A percentile compares a stretch with the other conserved stretches of the same genome.
Evolutionary conservation across 306 rosid species (phyloP).

Genomic region (Cyamopsis tetragonoloba): DNA sequence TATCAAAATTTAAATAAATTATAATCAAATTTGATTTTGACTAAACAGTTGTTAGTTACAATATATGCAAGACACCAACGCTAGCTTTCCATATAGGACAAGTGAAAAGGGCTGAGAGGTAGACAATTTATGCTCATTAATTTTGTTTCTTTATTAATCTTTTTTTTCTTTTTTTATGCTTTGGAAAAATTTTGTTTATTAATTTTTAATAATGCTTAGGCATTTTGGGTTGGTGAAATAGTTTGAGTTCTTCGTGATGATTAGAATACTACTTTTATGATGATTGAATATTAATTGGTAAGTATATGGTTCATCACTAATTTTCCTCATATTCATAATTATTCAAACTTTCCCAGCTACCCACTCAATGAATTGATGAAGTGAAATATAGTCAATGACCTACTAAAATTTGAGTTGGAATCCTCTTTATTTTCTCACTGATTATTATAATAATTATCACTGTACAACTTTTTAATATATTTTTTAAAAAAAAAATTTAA

Average conservation of each 20-base stretch:
- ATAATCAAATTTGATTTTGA: background rate
- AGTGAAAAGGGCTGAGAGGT: background rate
- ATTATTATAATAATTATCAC: too few relatives aligned
- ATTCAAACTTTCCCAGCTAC: background rate
- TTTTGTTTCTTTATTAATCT: too few relatives aligned
- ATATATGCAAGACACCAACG: background rate
- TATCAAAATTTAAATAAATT: background rate
- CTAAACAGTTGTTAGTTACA: background rate
- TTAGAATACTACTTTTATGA: background rate
- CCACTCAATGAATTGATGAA: background rate
- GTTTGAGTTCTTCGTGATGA: conserved; percentile 11
- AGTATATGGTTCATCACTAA: background rate
- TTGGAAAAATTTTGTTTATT: background rate
- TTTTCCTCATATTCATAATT: too few relatives aligned
- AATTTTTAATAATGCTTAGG: background rate
- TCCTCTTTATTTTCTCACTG: too few relatives aligned
- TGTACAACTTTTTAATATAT: too few relatives aligned
- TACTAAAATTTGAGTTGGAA: too few relatives aligned
- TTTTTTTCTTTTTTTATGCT: too few relatives aligned
- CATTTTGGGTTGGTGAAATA: conserved; percentile 39
- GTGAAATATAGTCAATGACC: background rate
- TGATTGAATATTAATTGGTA: background rate
- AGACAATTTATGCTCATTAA: conserved; percentile 1
- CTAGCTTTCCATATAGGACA: background rate
- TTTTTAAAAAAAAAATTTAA: too few relatives aligned